phyloP scores from a whole-genome alignment of 2,329 filamentous ascomycete genomes.

The Colletotrichum navitas region DNA sequence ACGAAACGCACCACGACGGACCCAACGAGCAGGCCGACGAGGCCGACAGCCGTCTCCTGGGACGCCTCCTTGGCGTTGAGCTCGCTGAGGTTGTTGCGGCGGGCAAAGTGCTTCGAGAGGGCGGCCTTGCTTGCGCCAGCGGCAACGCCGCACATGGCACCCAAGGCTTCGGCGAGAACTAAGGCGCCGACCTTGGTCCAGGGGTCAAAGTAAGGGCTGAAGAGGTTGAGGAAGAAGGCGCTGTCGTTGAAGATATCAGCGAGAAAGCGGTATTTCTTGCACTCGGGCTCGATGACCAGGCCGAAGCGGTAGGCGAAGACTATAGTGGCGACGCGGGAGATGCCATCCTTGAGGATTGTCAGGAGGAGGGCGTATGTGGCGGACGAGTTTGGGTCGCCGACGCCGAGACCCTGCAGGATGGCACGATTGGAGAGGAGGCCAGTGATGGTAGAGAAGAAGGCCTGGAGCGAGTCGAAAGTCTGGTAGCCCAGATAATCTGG shows the following conservation, averaged over 20 bases:
- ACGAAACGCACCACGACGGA: constrained; percentile 84
- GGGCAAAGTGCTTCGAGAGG: constrained; percentile 91
- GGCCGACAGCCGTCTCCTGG: constrained; percentile 92
- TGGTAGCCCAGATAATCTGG: constrained; percentile 84
- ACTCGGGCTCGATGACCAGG: constrained; percentile 87
- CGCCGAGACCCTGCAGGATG: constrained; percentile 83
- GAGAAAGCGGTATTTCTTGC: constrained; percentile 88
- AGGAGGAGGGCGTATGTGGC: constrained; percentile 86
- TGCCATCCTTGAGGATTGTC: constrained; percentile 84
- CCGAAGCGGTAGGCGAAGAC: constrained; percentile 86
- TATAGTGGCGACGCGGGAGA: constrained; percentile 86
- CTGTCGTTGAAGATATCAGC: constrained; percentile 91
- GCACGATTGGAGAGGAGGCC: constrained; percentile 84
- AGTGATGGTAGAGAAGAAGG: constrained; percentile 86
- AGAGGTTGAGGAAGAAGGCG: constrained; percentile 86
- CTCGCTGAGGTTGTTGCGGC: constrained; percentile 87
- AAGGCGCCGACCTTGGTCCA: constrained; percentile 64
- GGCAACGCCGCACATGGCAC: constrained; percentile 85
- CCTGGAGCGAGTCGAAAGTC: constrained; percentile 81
- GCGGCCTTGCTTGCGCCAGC: constrained; percentile 92
- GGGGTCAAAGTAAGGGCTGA: constrained; percentile 78
- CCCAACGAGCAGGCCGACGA: constrained; percentile 88
- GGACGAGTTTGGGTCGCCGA: constrained; percentile 82
- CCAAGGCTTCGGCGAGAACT: constrained; percentile 63
- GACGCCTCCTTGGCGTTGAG: constrained; percentile 95